Conservation (phyloP, 805 yeast species). For the Teunomyces barrocoloradensis region DNA sequence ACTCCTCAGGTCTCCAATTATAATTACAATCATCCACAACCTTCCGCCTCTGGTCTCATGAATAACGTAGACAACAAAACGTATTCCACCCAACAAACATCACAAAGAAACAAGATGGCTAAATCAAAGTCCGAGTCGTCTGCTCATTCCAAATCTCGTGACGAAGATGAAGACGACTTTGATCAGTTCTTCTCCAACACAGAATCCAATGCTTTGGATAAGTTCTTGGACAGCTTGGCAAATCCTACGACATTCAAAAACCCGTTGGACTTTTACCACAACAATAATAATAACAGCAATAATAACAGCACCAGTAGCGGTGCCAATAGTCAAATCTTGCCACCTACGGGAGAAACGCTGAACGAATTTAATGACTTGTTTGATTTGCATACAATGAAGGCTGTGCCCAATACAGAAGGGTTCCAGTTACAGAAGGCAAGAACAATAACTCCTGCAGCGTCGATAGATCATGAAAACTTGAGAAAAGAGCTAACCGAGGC, state of each 20-base stretch:
- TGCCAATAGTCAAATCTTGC: neutral
- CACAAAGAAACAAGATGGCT: neutral
- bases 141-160: neutral
- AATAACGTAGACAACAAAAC: neutral
- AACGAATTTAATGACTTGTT: constrained; percentile 16
- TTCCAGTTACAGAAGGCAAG: constrained; percentile 4
- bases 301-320: too few relatives aligned
- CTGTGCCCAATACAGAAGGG: constrained; percentile 8
- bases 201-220: constrained; percentile 38
- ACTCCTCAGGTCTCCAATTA: neutral
- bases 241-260: constrained; percentile 26
- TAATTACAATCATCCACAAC: constrained; percentile 7
- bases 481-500: constrained; percentile 32
- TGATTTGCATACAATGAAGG: constrained; percentile 32
- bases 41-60: neutral
- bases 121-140: neutral
- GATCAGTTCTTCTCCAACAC: constrained; percentile 37
- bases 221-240: constrained; percentile 40
- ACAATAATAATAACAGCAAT: neutral
- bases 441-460: neutral
- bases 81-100: neutral
- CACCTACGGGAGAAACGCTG: constrained; percentile 2
- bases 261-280: constrained; percentile 5
- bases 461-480: constrained; percentile 11
- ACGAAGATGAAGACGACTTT: constrained; percentile 22